phyloP scores from a whole-genome alignment of 345 rosid species.

The Brassica nigra region DNA sequence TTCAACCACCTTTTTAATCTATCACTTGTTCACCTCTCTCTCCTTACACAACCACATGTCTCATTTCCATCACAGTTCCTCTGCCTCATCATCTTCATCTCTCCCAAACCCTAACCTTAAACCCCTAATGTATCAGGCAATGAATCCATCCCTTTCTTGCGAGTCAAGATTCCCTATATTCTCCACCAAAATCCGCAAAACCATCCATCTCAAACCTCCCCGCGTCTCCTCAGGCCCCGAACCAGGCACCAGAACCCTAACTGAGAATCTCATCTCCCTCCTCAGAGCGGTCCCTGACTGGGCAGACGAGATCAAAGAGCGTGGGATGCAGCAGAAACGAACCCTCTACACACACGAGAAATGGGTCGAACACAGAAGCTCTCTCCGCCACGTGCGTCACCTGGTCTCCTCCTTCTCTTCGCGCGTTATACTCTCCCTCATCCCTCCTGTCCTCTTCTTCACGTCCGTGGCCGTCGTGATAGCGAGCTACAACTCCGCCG shows the following conservation, averaged over 20 bases:
- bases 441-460: constrained; percentile 79
- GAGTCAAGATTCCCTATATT: constrained; percentile 24
- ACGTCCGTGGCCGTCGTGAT: constrained; percentile 62
- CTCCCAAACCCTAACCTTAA: constrained; percentile 31
- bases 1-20: constrained; percentile 11
- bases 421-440: constrained; percentile 74
- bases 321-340: constrained; percentile 74
- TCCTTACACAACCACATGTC: constrained; percentile 7
- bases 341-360: constrained; percentile 71
- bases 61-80: background rate
- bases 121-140: constrained; percentile 53
- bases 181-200: constrained; percentile 37
- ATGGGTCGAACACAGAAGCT: constrained; percentile 85
- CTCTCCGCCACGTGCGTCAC: constrained; percentile 79
- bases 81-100: constrained; percentile 30
- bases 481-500: constrained; percentile 70
- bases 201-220: constrained; percentile 30
- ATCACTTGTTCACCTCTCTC: constrained; percentile 23
- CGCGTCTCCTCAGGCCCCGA: constrained; percentile 37
- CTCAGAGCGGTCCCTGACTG: constrained; percentile 76
- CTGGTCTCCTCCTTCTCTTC: constrained; percentile 72
- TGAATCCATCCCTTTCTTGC: constrained; percentile 45
- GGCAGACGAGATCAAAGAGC: constrained; percentile 81
- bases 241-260: background rate
- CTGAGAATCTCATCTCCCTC: constrained; percentile 31